A percentile compares a stretch with the other conserved stretches of the same genome.
Evolutionary conservation across 768 basidiomycete species (phyloP).

Genomic region (Pleurotus tuoliensis): DNA sequence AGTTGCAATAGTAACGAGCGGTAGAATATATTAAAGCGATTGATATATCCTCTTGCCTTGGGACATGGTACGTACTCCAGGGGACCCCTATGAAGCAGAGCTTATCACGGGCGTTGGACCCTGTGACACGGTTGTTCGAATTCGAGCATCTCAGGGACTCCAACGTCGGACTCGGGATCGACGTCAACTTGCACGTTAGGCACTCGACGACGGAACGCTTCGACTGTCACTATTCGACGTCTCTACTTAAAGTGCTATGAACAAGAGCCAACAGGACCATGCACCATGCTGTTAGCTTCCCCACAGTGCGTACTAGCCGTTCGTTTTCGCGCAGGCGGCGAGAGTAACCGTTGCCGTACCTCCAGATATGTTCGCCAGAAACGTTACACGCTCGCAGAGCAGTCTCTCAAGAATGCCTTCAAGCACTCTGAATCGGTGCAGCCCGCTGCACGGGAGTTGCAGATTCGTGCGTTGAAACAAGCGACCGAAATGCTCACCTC

Average conservation of each 20-base stretch:
- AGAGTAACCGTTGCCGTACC: neutral
- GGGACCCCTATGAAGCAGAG: no score
- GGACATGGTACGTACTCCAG: no score
- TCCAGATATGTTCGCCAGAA: conserved; percentile 15
- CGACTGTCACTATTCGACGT: neutral
- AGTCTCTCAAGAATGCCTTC: conserved; percentile 33
- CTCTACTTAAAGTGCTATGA: neutral
- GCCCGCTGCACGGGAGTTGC: conserved; percentile 37
- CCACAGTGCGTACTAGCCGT: neutral
- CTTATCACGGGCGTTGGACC: no score
- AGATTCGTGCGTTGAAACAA: conserved; percentile 41
- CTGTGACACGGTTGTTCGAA: no score
- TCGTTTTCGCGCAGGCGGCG: neutral
- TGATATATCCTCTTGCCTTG: no score
- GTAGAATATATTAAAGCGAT: no score
- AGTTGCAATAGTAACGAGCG: no score
- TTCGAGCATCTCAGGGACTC: no score
- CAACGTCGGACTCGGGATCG: neutral
- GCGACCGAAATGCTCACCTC: conserved; percentile 39
- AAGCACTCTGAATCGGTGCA: conserved; percentile 26
- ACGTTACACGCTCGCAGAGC: conserved; percentile 45
- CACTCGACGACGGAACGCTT: conserved; percentile 1
- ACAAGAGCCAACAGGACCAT: neutral
- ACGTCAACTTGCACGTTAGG: conserved; percentile 2
- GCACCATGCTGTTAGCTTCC: neutral